Conservation (phyloP, 345 rosid genomes). For the Nasturtium officinale region DNA sequence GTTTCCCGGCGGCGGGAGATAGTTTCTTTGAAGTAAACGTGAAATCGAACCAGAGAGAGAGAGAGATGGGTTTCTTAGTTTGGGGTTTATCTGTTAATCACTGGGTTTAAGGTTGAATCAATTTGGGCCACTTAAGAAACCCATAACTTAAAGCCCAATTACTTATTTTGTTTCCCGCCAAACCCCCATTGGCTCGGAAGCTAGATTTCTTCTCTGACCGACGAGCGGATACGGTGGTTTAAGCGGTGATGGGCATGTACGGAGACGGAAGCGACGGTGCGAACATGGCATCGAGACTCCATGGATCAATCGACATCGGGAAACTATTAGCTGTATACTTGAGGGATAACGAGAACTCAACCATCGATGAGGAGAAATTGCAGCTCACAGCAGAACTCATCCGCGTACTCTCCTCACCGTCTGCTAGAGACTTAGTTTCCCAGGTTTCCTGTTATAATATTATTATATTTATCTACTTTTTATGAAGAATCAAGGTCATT, state of each 20-base stretch:
- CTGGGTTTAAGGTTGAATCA: not conserved
- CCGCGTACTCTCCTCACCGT: constrained; percentile 61
- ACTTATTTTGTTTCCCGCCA: constrained; percentile 35
- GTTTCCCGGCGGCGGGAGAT: constrained; percentile 11
- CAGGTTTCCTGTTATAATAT: too few species aligned
- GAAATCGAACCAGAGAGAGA: not conserved
- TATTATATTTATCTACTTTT: too few species aligned
- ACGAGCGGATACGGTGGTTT: constrained; percentile 2
- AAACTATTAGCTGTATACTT: constrained; percentile 58
- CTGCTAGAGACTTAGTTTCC: constrained; percentile 55
- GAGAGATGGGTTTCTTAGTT: not conserved
- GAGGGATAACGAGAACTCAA: constrained; percentile 56
- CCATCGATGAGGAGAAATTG: constrained; percentile 55
- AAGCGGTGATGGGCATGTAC: constrained; percentile 42
- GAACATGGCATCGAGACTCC: constrained; percentile 32
- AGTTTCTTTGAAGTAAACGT: constrained; percentile 1
- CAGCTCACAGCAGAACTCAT: constrained; percentile 61
- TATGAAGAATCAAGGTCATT: too few species aligned
- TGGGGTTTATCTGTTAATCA: not conserved
- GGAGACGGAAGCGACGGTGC: constrained; percentile 38
- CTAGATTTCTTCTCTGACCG: constrained; percentile 6
- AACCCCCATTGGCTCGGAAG: not conserved
- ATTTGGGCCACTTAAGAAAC: not conserved
- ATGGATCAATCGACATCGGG: constrained; percentile 43
- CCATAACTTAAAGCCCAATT: not conserved